A percentile compares a stretch with the other conserved stretches of the same genome.
Conservation (phyloP, 139 green algal species). For the Zygnema cylindricum region DNA sequence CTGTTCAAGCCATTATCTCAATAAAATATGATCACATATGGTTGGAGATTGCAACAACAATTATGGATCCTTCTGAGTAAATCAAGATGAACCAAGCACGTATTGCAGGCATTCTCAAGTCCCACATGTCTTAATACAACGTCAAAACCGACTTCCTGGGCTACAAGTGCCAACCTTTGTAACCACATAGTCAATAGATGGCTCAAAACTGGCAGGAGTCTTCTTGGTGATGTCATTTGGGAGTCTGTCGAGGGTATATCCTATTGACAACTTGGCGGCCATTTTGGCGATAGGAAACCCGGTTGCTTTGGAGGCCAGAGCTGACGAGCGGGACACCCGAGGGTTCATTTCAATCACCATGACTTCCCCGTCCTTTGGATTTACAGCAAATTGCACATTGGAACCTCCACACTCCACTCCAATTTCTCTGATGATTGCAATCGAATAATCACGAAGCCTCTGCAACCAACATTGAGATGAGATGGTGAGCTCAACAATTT, state of each 20-base stretch:
- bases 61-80: no score
- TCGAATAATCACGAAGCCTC: slow-evolving; percentile 83
- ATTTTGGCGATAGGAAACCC: slow-evolving; percentile 99
- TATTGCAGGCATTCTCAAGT: no score
- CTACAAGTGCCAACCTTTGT: no score
- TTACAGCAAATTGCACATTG: slow-evolving; percentile 97
- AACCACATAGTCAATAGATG: slow-evolving; percentile 98
- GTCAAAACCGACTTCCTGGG: no score
- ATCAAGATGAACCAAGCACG: no score
- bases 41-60: no score
- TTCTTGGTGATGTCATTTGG: slow-evolving; percentile 98
- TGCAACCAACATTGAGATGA: slow-evolving; percentile 68
- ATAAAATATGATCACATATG: no score
- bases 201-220: slow-evolving; percentile 97
- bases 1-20: no score
- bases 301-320: slow-evolving; percentile 93
- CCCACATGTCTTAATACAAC: no score
- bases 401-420: slow-evolving; percentile 96
- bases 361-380: slow-evolving; percentile 88
- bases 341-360: slow-evolving; percentile 99
- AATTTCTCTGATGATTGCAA: slow-evolving; percentile 96
- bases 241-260: slow-evolving; percentile 91
- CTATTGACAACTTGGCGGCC: slow-evolving; percentile 94
- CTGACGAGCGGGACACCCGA: slow-evolving; percentile 91
- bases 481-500: no score